Evolutionary conservation across 2,329 filamentous ascomycete species (phyloP).

Genomic region (Fusarium sororula): DNA sequence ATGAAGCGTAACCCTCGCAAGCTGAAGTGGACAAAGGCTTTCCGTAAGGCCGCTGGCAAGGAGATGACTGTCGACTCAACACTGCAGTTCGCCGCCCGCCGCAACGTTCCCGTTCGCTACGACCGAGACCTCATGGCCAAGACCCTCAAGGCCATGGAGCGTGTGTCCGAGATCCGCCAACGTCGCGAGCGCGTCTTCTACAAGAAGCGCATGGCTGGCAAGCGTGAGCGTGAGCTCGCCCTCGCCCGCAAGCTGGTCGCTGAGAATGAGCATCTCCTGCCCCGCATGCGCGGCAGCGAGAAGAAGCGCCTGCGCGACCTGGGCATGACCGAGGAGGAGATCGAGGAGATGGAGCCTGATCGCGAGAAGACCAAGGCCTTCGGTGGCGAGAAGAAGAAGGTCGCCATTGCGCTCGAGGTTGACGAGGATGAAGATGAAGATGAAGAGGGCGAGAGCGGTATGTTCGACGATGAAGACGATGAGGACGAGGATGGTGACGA

Average conservation of each 20-base stretch:
- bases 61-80: constrained; percentile 93
- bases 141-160: constrained; percentile 91
- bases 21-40: constrained; percentile 96
- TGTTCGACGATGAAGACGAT: constrained; percentile 48
- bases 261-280: constrained; percentile 92
- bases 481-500: constrained; percentile 44
- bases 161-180: constrained; percentile 84
- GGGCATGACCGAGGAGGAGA: constrained; percentile 58
- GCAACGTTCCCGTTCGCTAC: constrained; percentile 95
- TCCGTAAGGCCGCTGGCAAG: constrained; percentile 82
- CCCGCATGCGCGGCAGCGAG: constrained; percentile 73
- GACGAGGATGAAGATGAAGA: constrained; percentile 50
- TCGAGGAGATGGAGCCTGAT: constrained; percentile 55
- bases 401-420: constrained; percentile 47
- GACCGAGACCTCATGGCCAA: constrained; percentile 89
- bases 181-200: constrained; percentile 92
- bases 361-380: constrained; percentile 52
- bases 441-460: constrained; percentile 42
- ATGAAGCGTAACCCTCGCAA: constrained; percentile 99
- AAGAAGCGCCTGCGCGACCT: constrained; percentile 66
- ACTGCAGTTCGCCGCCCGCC: constrained; percentile 88
- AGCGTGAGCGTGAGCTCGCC: constrained; percentile 82
- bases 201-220: constrained; percentile 91
- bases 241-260: constrained; percentile 87
- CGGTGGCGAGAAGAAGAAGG: constrained; percentile 53